A percentile compares a stretch with the other conserved stretches of the same genome.
These are phyloP conservation scores for Gloeostereum incarnatum DNA, from an alignment of 768 basidiomycete genomes.

Conservation along the genomic window DNA sequence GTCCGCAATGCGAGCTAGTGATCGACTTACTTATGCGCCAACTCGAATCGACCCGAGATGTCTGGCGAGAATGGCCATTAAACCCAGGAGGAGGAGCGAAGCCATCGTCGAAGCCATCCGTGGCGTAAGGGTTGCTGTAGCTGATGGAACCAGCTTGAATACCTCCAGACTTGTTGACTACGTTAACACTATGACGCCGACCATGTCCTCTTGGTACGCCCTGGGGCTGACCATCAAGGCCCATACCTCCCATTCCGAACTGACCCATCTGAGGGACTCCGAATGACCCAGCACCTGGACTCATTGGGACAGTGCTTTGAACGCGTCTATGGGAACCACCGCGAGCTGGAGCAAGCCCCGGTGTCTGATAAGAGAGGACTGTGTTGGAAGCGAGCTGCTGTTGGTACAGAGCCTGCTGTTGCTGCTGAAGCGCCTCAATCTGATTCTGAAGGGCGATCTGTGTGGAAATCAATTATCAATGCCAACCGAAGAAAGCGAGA, in stretches of 20 bases:
- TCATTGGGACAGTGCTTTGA: slow-evolving; percentile 71
- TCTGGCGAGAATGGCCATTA: slow-evolving; percentile 66
- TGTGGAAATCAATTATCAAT: slow-evolving; percentile 4
- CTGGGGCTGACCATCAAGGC: slow-evolving; percentile 55
- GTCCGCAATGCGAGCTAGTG: slow-evolving; percentile 1
- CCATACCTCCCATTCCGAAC: slow-evolving; percentile 49
- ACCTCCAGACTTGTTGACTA: slow-evolving; percentile 63
- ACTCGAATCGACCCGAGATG: slow-evolving; percentile 70
- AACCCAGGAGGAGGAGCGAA: slow-evolving; percentile 52
- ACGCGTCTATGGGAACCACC: slow-evolving; percentile 68
- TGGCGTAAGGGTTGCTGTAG: slow-evolving; percentile 36
- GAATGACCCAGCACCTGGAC: slow-evolving; percentile 30
- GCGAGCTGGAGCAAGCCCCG: slow-evolving; percentile 61
- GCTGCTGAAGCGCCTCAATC: slow-evolving; percentile 84
- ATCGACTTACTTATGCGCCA: slow-evolving; percentile 81
- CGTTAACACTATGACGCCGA: slow-evolving; percentile 85
- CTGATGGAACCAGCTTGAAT: slow-evolving; percentile 43
- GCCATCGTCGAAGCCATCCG: slow-evolving; percentile 75
- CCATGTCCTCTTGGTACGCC: slow-evolving; percentile 79
- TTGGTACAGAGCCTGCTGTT: slow-evolving; percentile 85
- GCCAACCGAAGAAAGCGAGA: slow-evolving; percentile 1
- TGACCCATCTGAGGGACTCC: slow-evolving; percentile 54
- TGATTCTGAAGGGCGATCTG: slow-evolving; percentile 87
- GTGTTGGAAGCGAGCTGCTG: slow-evolving; percentile 86
- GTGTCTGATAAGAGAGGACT: slow-evolving; percentile 70